Conservation (phyloP, 371 early-diverging fungal genomes). For the Coemansia sp. region DNA sequence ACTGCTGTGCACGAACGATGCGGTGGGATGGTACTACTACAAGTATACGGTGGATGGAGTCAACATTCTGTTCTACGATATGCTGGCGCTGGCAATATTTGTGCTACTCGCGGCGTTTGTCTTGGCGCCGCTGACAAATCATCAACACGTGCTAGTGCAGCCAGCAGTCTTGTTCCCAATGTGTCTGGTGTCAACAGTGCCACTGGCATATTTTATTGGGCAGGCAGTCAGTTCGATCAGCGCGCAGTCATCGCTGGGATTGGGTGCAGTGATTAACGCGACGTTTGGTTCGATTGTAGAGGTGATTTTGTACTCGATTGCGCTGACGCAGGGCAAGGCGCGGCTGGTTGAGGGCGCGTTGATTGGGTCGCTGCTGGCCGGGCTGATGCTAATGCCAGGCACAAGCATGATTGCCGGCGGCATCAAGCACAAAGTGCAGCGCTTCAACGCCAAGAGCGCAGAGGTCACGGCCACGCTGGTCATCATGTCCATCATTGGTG, state of each 20-base stretch:
- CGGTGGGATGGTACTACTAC: constrained; percentile 79
- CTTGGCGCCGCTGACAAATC: constrained; percentile 56
- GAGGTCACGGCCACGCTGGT: constrained; percentile 93
- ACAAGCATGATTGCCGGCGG: constrained; percentile 92
- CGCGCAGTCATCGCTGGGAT: constrained; percentile 85
- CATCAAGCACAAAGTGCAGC: constrained; percentile 83
- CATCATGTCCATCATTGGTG: constrained; percentile 90
- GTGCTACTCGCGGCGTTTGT: constrained; percentile 80
- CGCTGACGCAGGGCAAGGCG: constrained; percentile 84
- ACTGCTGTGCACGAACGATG: constrained; percentile 75
- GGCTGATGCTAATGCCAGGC: constrained; percentile 88
- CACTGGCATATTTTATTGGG: constrained; percentile 94
- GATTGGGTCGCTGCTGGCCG: constrained; percentile 88
- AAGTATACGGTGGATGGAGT: constrained; percentile 94
- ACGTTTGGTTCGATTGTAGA: constrained; percentile 96
- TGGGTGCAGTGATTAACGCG: constrained; percentile 95
- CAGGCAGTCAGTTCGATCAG: constrained; percentile 94
- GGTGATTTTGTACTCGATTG: constrained; percentile 87
- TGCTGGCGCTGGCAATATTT: constrained; percentile 77
- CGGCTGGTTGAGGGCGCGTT: constrained; percentile 87
- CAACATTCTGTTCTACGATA: constrained; percentile 93
- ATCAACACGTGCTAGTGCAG: constrained; percentile 45
- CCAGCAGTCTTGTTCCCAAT: constrained; percentile 72
- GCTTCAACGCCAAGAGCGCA: constrained; percentile 91
- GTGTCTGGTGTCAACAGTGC: constrained; percentile 84